phyloP scores from a whole-genome alignment of 768 basidiomycete genomes.

The Termitomyces titanicus region DNA sequence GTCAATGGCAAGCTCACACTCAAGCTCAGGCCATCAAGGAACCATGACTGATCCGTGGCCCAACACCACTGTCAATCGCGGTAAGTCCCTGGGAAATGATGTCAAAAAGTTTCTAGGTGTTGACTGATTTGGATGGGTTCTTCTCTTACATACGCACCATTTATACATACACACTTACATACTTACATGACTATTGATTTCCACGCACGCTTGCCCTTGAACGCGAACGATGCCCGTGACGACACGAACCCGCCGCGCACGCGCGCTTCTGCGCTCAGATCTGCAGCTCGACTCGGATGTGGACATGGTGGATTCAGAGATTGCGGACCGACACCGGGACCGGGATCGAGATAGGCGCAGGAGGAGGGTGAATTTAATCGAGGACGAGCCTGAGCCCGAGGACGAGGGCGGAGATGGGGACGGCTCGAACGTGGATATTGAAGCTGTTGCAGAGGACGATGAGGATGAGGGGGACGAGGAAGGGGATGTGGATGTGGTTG shows the following conservation, averaged over 20 bases:
- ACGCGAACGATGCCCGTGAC: conserved; percentile 13
- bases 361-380: too few species aligned
- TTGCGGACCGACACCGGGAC: too few species aligned
- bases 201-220: neutral
- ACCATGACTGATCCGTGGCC: conserved; percentile 5
- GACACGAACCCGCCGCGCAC: conserved; percentile 15
- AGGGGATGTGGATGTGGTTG: conserved; percentile 30
- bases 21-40: neutral
- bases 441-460: conserved; percentile 36
- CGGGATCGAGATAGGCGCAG: too few species aligned
- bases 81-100: conserved; percentile 22
- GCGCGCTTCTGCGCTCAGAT: conserved; percentile 6
- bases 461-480: conserved; percentile 29
- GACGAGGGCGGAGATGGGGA: conserved; percentile 27
- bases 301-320: too few species aligned
- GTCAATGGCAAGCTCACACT: too few species aligned
- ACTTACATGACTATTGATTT: too few species aligned
- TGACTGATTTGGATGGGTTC: conserved; percentile 12
- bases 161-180: too few species aligned
- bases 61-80: too few species aligned
- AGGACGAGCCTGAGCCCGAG: conserved; percentile 21
- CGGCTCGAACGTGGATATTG: conserved; percentile 33
- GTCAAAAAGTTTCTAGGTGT: too few species aligned
- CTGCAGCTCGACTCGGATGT: conserved; percentile 12
- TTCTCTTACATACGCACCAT: neutral